Percentiles rank a stretch among this genome's conserved stretches.
These are phyloP conservation scores for Thalia dealbata DNA, from an alignment of 176 grass and related monocot species.

Conservation along the genomic window DNA sequence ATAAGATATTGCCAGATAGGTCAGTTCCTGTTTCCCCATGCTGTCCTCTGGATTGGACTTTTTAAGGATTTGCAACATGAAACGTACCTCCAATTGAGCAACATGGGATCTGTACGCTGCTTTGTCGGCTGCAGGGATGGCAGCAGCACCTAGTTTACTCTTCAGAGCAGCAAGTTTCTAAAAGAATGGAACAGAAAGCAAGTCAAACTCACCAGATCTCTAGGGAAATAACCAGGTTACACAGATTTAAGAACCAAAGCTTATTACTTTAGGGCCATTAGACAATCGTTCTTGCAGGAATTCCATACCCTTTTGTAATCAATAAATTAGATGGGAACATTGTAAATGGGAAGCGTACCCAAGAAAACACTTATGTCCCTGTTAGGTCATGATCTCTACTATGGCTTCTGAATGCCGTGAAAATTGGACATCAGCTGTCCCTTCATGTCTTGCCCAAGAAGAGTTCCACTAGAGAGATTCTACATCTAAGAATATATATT, in stretches of 20 bases:
- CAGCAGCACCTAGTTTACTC: constrained; percentile 54
- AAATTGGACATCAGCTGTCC: too few species aligned
- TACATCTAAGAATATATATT: too few species aligned
- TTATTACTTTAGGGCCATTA: neutral
- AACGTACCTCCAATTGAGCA: constrained; percentile 66
- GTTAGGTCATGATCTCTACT: too few species aligned
- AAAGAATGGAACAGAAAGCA: neutral
- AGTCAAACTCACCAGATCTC: neutral
- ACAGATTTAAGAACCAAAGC: neutral
- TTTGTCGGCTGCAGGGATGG: constrained; percentile 77
- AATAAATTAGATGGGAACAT: too few species aligned
- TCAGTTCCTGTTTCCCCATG: neutral
- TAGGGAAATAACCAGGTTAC: neutral
- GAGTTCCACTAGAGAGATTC: too few species aligned
- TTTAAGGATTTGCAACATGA: constrained; percentile 2
- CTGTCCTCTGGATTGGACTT: neutral
- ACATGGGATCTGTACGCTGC: constrained; percentile 65
- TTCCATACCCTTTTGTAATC: too few species aligned
- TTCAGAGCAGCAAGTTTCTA: constrained; percentile 90
- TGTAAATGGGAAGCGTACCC: too few species aligned
- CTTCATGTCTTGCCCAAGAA: too few species aligned
- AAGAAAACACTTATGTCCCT: too few species aligned
- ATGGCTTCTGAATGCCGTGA: too few species aligned
- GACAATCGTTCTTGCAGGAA: too few species aligned
- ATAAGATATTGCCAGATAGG: neutral